Base-by-base conservation (phyloP, 768 basidiomycete species). In the Phaeotremella skinneri region DNA sequence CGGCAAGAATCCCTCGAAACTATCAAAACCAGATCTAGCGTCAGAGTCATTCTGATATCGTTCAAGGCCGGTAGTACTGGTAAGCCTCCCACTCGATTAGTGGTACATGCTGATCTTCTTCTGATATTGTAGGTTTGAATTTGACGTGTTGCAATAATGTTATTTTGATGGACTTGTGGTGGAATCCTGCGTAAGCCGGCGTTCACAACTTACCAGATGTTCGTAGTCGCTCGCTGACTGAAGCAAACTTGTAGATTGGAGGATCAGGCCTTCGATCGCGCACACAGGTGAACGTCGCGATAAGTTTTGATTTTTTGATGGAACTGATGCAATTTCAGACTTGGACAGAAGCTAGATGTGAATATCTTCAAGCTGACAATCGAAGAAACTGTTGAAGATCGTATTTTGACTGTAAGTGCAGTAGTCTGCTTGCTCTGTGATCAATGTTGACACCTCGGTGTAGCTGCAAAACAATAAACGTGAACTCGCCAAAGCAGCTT, bases 51-150 rank as follows among this genome's bases (percentile, higher is more conserved):
- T 61, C 79, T 99, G 63, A 92, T 98, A 62, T 96, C 91, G 0
- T 93, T 97, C 83, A 96, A 93, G 76, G 91, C 92, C 27, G 92
- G 92, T 3, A 89, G 89, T 69, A 91, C 88, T n/a, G 90, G 90
- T 89, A 23, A 54, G 58, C 42, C 54, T 25, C n/a, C n/a, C n/a
- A n/a, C n/a, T n/a, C n/a, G n/a, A n/a, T n/a, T n/a, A n/a, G n/a
- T n/a, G n/a, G n/a, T n/a, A n/a, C n/a, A n/a, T n/a, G n/a, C n/a
- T n/a, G n/a, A n/a, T n/a, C n/a, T n/a, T 23, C 20, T 1, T 49
- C 32, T 49, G 49, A 45, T 21, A 11, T 14, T 13, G 23, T 20
- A 45, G 43, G 27, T 14, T 37, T 34, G 56, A 11, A 14, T 37
- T 26, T 37, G 68, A 91, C 91, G 0, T 87, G 85, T 34, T 97